Base-by-base conservation (phyloP, 2,329 filamentous ascomycete species). In the Aureobasidium vineae region DNA sequence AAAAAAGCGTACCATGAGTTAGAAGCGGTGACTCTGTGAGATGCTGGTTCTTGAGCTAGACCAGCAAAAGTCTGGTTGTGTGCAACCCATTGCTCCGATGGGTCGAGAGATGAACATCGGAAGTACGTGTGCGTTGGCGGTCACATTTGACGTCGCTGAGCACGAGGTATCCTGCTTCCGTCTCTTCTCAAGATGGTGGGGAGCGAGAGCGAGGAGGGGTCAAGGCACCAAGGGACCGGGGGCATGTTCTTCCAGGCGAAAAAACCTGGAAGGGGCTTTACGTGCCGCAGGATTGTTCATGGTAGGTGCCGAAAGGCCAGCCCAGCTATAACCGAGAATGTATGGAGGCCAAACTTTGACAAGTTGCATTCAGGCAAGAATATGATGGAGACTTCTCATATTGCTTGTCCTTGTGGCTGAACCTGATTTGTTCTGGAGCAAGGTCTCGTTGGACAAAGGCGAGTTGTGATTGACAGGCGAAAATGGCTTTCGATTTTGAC, bases 71-170 rank as follows among this genome's bases (percentile, higher is more conserved):
- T 64, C 23, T 64, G 61, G 61, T 64, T 64, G 61, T 64, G 61
- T 64, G 61, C 49, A 21, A 53, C 61, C 16, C 38, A 64, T 45
- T 16, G 61, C 21, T 64, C 47, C 49, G 45, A 43, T 64, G 49
- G 53, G 26, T 52, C 45, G 10, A 49, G n/a, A 21, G 45, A 63
- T 23, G 43, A 50, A 33, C 33, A 52, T 50, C 59, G 47, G 47
- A 63, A 47, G 61, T 38, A 64, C 54, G 61, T 45, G 49, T 64
- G 61, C 43, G 61, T 36, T 64, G 61, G 61, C 61, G 28, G 47
- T 63, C 59, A 63, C 59, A 52, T 63, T 63, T 40, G 59, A 63
- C 45, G 23, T 63, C 36, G 43, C 21, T 63, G 59, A 23, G 45
- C 59, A 63, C 59, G 59, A 52, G 45, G 45, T 50, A 52, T 47